phyloP scores from a whole-genome alignment of 805 yeast species.

The Torulaspora gathmanii region DNA sequence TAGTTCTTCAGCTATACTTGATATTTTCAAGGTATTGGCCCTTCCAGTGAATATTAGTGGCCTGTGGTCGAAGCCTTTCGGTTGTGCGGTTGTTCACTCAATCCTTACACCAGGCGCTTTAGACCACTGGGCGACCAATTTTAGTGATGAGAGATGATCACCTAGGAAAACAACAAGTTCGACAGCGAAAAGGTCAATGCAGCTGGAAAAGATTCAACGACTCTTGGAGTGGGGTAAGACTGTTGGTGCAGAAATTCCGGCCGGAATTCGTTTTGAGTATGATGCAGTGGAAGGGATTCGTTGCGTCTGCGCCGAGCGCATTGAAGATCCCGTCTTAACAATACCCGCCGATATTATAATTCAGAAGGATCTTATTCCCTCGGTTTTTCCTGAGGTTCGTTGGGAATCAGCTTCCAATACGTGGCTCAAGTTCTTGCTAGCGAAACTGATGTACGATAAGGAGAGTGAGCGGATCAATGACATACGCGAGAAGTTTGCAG shows the following conservation, averaged over 20 bases:
- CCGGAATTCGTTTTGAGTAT: conserved; percentile 34
- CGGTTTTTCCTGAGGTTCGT: conserved; percentile 21
- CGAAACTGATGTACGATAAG: conserved; percentile 40
- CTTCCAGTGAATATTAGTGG: not conserved
- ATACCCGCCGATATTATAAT: conserved; percentile 35
- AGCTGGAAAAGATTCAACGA: conserved; percentile 1
- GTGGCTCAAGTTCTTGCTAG: conserved; percentile 38
- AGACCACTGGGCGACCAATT: not conserved
- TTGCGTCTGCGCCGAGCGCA: conserved; percentile 27
- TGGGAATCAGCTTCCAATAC: conserved; percentile 28
- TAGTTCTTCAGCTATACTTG: not conserved
- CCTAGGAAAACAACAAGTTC: not conserved
- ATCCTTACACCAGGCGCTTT: not conserved
- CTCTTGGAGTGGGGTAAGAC: conserved; percentile 38
- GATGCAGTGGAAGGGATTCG: conserved; percentile 37
- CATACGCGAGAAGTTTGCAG: conserved; percentile 30
- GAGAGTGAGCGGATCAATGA: conserved; percentile 6
- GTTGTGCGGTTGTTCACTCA: not conserved
- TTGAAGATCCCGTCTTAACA: conserved; percentile 26
- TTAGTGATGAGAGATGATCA: not conserved
- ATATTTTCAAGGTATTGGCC: not conserved
- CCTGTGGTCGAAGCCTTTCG: not conserved
- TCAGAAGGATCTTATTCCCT: conserved; percentile 22
- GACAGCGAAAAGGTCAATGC: not conserved
- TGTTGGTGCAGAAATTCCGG: conserved; percentile 37